Base-by-base conservation (phyloP, 1,284 basidiomycete genomes). In the Boletus mariae region DNA sequence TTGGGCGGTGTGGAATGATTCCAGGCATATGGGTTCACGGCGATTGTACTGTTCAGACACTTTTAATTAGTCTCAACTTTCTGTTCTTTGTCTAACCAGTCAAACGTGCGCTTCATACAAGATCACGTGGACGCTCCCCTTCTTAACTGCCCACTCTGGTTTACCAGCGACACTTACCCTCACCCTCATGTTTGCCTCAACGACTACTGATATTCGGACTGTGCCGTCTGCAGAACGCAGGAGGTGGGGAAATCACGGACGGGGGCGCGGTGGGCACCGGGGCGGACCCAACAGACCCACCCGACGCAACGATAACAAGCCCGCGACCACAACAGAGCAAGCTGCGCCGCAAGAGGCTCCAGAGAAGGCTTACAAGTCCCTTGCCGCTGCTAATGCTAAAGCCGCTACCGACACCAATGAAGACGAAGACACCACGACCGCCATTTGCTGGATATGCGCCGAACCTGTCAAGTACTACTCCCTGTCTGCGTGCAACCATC, bases 371-470 rank as follows among this genome's bases (percentile, higher is more conserved):
- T 15, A 45, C 47, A 47, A 40, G 48, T 48, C 40, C 41, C 46
- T 13, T 54, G 10, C 13, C 7, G 5, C 17, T 13, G 15, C 17
- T 23, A 15, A 26, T 3, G 12, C 35, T 23, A 20, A 23, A 11
- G 6, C 10, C 5, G 2, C 12, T n/a, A 10, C 11, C 5, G 26
- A 32, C 5, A 55, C 54, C 0, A 55, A 58, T 2, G 52, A 57
- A 12, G 59, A 58, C 15, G 60, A 57, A 5, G 63, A 60, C 5
- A 74, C 77, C 47, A 77, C 79, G 64, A 66, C 73, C 45, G 61
- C 70, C 13, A 69, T 88, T 4, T 99, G 97, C 74, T 96, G 88
- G 79, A 98, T 99, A 70, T 99, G 96, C 65, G 94, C 96, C 1
- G 94, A 99, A 67, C 89, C 90, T 2, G 85, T 98, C 69, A 92